A percentile compares a stretch with the other conserved stretches of the same genome.
These are phyloP conservation scores for Kazachstania sp. DNA, from an alignment of 1,139 yeast species.

Conservation along the genomic window DNA sequence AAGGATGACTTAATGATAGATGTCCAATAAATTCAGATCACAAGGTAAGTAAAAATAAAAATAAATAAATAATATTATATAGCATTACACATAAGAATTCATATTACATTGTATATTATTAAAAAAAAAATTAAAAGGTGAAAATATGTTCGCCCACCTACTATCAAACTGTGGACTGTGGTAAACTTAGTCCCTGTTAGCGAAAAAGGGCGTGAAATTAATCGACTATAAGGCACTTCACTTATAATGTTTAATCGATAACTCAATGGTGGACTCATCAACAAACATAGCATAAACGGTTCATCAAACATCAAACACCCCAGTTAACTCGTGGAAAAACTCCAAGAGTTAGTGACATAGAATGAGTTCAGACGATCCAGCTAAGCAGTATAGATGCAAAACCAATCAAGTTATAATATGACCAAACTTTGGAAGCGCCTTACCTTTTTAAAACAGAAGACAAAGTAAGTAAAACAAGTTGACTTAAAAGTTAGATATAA, in stretches of 20 bases:
- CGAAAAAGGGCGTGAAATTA: conserved; percentile 43
- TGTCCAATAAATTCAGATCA: conserved; percentile 11
- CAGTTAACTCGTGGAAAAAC: not conserved
- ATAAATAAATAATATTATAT: not conserved
- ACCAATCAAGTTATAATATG: not conserved
- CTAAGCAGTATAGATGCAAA: not conserved
- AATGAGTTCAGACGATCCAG: not conserved
- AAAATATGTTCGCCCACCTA: conserved; percentile 50
- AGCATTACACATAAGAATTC: not conserved
- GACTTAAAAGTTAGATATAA: no score
- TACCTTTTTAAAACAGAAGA: not conserved
- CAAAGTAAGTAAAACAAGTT: no score
- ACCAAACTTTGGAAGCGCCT: not conserved
- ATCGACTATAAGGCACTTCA: conserved; percentile 20
- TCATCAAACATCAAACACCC: not conserved
- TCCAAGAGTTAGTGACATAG: not conserved
- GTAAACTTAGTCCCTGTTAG: conserved; percentile 52
- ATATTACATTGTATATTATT: conserved; percentile 1
- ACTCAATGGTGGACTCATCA: not conserved
- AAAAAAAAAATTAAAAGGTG: not conserved
- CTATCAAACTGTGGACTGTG: conserved; percentile 63
- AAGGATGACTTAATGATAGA: conserved; percentile 29
- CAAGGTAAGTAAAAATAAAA: not conserved
- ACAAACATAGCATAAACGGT: not conserved
- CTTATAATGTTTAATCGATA: not conserved